Percentiles rank a stretch among this genome's conserved stretches.
These are phyloP conservation scores for Penicillium sp. DNA, from an alignment of 2,329 filamentous ascomycete genomes.

Conservation along the genomic window DNA sequence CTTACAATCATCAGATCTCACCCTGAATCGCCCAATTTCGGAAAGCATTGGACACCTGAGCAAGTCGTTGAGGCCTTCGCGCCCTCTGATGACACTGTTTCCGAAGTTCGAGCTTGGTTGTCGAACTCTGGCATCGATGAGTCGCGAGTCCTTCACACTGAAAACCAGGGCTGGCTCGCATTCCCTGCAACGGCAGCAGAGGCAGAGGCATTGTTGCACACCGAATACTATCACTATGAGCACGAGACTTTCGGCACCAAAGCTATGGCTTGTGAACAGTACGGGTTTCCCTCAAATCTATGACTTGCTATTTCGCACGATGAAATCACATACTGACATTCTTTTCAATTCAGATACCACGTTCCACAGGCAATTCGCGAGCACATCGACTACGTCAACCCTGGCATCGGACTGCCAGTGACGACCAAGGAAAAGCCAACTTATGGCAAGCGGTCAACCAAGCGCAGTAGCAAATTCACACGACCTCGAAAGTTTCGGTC, in stretches of 20 bases:
- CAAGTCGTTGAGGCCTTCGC: constrained; percentile 42
- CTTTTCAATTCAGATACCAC: constrained; percentile 32
- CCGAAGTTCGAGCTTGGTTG: constrained; percentile 53
- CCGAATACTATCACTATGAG: constrained; percentile 51
- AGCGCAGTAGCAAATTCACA: constrained; percentile 3
- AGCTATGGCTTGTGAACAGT: constrained; percentile 36
- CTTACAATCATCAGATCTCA: constrained; percentile 20
- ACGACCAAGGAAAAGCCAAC: constrained; percentile 18
- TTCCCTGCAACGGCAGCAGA: constrained; percentile 54
- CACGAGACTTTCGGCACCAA: constrained; percentile 29
- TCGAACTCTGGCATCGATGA: constrained; percentile 47
- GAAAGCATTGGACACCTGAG: constrained; percentile 40
- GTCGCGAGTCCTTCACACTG: constrained; percentile 47
- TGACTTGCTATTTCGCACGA: neutral
- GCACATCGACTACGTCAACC: constrained; percentile 56
- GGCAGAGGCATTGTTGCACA: constrained; percentile 50
- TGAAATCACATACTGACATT: neutral
- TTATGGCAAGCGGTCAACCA: constrained; percentile 13
- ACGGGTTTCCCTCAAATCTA: neutral
- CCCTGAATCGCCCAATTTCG: constrained; percentile 39
- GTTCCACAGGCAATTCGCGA: constrained; percentile 45
- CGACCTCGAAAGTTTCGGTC: neutral
- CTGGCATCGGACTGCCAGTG: constrained; percentile 47
- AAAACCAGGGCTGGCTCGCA: constrained; percentile 51
- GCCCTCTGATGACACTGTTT: constrained; percentile 43